Evolutionary conservation across 23 red algal species (phyloP).

Genomic region (Gracilaria domingensis): DNA sequence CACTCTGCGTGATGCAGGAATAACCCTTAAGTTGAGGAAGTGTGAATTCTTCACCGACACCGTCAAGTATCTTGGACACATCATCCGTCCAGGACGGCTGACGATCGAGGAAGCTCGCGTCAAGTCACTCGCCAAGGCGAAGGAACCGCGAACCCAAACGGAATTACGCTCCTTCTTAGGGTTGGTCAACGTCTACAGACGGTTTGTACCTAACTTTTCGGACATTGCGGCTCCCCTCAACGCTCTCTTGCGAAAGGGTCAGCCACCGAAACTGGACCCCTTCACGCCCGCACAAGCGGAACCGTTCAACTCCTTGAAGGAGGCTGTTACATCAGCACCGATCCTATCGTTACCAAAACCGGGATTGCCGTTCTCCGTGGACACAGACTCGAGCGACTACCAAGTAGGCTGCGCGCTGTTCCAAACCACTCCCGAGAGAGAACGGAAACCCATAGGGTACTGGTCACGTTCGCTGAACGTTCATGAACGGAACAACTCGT

Average conservation of each 20-base stretch:
- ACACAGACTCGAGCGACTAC: conserved; percentile 30
- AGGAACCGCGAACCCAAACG: too few relatives aligned
- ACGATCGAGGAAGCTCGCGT: too few relatives aligned
- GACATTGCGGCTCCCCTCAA: background rate
- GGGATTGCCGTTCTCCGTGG: background rate
- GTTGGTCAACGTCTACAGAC: background rate
- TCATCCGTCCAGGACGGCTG: background rate
- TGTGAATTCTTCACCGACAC: background rate
- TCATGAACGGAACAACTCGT: too few relatives aligned
- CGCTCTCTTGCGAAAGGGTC: background rate
- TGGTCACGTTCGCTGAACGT: too few relatives aligned
- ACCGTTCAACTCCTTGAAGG: background rate
- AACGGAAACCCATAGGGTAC: too few relatives aligned
- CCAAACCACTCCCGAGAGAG: too few relatives aligned
- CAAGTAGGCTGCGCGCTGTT: conserved; percentile 28
- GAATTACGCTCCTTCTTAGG: too few relatives aligned
- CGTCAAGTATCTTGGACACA: background rate
- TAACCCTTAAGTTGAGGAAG: background rate
- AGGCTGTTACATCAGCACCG: conserved; percentile 18
- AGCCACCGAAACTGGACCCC: background rate
- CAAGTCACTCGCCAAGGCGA: too few relatives aligned
- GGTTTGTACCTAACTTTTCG: background rate
- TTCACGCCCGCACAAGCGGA: background rate
- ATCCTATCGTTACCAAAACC: conserved; percentile 4
- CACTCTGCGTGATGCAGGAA: background rate